These are phyloP conservation scores for Debaryomyces castellii DNA, from an alignment of 805 yeast species.

Conservation along the genomic window DNA sequence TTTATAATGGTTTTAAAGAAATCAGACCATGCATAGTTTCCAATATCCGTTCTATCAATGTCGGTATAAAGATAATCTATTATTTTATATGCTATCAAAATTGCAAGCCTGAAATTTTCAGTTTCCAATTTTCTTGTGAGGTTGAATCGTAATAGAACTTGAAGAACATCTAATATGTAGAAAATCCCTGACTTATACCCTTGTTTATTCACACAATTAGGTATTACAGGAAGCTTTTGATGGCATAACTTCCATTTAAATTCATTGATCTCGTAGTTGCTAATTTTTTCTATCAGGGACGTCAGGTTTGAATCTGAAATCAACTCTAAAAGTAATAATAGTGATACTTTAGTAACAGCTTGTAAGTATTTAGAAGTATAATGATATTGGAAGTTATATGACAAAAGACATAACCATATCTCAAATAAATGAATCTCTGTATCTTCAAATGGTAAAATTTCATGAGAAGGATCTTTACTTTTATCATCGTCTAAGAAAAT, in stretches of 20 bases:
- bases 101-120: conserved; percentile 27
- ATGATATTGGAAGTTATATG: conserved; percentile 40
- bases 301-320: conserved; percentile 9
- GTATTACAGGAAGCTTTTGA: conserved; percentile 35
- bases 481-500: conserved; percentile 14
- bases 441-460: conserved; percentile 12
- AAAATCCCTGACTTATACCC: conserved; percentile 30
- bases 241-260: conserved; percentile 44
- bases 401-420: conserved; percentile 36
- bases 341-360: conserved; percentile 23
- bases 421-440: conserved; percentile 19
- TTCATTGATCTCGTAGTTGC: conserved; percentile 27
- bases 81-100: conserved; percentile 26
- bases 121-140: conserved; percentile 34
- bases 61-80: conserved; percentile 14
- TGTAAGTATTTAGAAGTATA: conserved; percentile 24
- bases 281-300: conserved; percentile 7
- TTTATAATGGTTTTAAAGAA: conserved; percentile 28
- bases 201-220: conserved; percentile 19
- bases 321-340: conserved; percentile 26
- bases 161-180: conserved; percentile 31
- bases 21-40: conserved; percentile 35
- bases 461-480: conserved; percentile 10
- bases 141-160: conserved; percentile 34
- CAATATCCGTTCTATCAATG: conserved; percentile 12